Evolutionary conservation across 805 yeast species (phyloP).

Genomic region (Ogataea ramenticola): DNA sequence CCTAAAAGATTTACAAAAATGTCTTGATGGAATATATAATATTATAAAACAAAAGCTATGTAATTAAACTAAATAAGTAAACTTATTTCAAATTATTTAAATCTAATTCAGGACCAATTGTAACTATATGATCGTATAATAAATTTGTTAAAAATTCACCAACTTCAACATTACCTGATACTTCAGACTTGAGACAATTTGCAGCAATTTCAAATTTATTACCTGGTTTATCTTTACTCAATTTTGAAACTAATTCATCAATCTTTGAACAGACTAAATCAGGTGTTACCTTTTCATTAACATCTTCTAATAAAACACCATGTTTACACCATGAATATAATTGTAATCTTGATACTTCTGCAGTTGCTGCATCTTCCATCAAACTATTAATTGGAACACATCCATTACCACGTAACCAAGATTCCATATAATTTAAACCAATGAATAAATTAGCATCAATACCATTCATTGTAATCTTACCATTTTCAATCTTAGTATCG

Average conservation of each 20-base stretch:
- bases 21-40: not conserved
- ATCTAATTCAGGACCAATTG: conserved; percentile 29
- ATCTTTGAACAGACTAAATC: conserved; percentile 50
- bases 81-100: conserved; percentile 20
- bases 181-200: conserved; percentile 64
- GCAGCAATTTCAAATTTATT: conserved; percentile 68
- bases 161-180: conserved; percentile 56
- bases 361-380: conserved; percentile 90
- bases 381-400: conserved; percentile 80
- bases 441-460: conserved; percentile 65
- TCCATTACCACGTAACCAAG: conserved; percentile 79
- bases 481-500: conserved; percentile 57
- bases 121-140: conserved; percentile 66
- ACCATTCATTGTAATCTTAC: conserved; percentile 62
- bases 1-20: not conserved
- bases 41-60: not conserved
- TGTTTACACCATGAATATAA: conserved; percentile 81
- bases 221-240: conserved; percentile 42
- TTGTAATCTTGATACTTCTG: conserved; percentile 80
- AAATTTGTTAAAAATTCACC: conserved; percentile 73
- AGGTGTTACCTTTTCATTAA: conserved; percentile 51
- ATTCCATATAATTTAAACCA: conserved; percentile 76
- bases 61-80: too few relatives aligned
- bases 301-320: conserved; percentile 50
- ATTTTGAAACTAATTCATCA: conserved; percentile 52